Evolutionary conservation across 306 rosid species (phyloP).

Genomic region (Fragaria ananassa): DNA sequence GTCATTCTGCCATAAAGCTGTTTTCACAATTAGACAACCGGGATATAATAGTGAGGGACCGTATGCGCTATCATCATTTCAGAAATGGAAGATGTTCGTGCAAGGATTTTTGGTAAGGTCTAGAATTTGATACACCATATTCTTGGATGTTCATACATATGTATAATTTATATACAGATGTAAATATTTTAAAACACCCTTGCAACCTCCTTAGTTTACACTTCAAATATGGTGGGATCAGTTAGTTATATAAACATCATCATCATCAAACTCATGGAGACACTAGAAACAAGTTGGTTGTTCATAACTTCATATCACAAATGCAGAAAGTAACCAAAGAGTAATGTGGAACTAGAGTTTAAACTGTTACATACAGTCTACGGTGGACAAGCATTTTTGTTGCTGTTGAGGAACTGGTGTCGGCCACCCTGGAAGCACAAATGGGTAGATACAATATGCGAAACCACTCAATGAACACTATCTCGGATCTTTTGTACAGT

Average conservation of each 20-base stretch:
- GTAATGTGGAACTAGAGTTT: background rate
- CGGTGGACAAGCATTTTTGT: background rate
- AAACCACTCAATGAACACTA: too few relatives aligned
- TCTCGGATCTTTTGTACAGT: background rate
- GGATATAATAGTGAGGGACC: conserved; percentile 52
- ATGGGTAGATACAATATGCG: background rate
- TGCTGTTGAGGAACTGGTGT: background rate
- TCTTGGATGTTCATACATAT: background rate
- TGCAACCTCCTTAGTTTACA: background rate
- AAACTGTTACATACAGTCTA: background rate
- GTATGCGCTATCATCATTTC: conserved; percentile 57
- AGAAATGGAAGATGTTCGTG: conserved; percentile 54
- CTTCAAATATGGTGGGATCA: background rate
- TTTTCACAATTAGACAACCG: conserved; percentile 42
- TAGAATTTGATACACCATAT: background rate
- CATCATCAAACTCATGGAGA: background rate
- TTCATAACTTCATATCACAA: background rate
- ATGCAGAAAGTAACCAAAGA: background rate
- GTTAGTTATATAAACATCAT: background rate
- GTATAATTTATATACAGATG: background rate
- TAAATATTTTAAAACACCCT: background rate
- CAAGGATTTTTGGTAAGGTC: conserved; percentile 56
- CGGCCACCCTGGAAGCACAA: background rate
- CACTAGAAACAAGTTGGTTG: background rate
- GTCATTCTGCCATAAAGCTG: conserved; percentile 54